Evolutionary conservation across 2,329 filamentous ascomycete species (phyloP), one percentile per base, ranked within the genome.

Genomic region (Hymenoscyphus repandus): DNA sequence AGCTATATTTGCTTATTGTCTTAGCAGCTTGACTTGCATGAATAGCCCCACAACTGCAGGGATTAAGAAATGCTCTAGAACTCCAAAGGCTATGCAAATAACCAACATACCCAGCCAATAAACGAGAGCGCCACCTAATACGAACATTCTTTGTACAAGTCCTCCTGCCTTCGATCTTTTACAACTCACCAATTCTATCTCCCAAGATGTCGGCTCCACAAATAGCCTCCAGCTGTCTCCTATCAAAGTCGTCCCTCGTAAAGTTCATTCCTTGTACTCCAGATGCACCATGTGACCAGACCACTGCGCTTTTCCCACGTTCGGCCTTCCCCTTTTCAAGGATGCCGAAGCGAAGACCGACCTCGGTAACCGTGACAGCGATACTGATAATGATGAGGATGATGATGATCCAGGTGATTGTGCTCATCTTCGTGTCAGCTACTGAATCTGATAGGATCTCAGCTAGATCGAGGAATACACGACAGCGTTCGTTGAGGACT

Each of bases 371-470:
- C 1, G 93, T 97, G 47, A 99, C 90, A 47, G 90, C 74, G 63
- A 99, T 97, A 65, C 86, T 92, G 59, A 97, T 74, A 42, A 95
- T 70, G 65, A 99, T 99, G 41, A 99, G 79, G 41, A 96, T 78
- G 63, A 99, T 99, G 69, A 97, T 86, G 68, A 99, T 97, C 92
- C 92, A 97, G 1, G 93, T 99, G 66, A 96, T 95, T 58, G 79
- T 78, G 60, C 90, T 96, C 87, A 96, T 97, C 69, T 96, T 96
- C 59, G 88, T 86, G 67, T 97, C 90, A 18, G 89, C 89, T 49
- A 96, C 91, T 1, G 83, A 89, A 70, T 99, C 92, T 12, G 88
- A 90, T 1, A 99, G 75, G 20, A 99, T 96, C 70, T 96, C 91
- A 41, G 93, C 91, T 9, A 99, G 81, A 68, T 99, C 93, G 15